phyloP scores from a whole-genome alignment of 768 basidiomycete genomes.

The Mycena capillaripes region DNA sequence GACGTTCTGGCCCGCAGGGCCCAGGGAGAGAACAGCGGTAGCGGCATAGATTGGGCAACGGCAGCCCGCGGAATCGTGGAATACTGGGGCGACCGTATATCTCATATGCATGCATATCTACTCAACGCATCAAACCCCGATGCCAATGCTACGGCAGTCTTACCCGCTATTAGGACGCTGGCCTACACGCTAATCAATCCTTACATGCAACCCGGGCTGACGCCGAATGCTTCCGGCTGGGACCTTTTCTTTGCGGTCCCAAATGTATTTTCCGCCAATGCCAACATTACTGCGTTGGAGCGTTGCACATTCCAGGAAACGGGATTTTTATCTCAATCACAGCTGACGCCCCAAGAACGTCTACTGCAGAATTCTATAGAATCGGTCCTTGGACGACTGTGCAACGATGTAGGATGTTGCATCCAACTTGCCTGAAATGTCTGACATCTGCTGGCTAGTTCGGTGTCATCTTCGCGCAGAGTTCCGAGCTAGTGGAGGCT shows the following conservation, averaged over 20 bases:
- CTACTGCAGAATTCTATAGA: slow-evolving; percentile 33
- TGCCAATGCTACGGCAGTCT: slow-evolving; percentile 26
- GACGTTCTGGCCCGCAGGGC: slow-evolving; percentile 19
- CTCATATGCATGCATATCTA: slow-evolving; percentile 33
- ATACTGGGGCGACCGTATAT: slow-evolving; percentile 38
- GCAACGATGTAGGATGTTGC: slow-evolving; percentile 27
- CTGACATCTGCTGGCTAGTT: slow-evolving; percentile 22
- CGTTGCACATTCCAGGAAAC: slow-evolving; percentile 37
- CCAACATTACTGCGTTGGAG: slow-evolving; percentile 32
- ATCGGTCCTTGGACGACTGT: slow-evolving; percentile 35
- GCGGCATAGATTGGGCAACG: slow-evolving; percentile 33
- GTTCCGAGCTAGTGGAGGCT: slow-evolving; percentile 24
- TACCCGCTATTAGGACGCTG: slow-evolving; percentile 33
- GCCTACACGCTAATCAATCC: slow-evolving; percentile 38
- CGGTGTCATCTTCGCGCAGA: slow-evolving; percentile 37
- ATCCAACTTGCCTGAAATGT: not conserved
- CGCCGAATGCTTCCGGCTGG: slow-evolving; percentile 37
- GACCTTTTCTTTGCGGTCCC: slow-evolving; percentile 35
- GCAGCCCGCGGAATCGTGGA: slow-evolving; percentile 31
- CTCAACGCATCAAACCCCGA: slow-evolving; percentile 31
- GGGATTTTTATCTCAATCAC: slow-evolving; percentile 31
- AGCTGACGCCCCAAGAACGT: slow-evolving; percentile 34
- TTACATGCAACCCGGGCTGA: slow-evolving; percentile 37
- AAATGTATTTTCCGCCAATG: not conserved
- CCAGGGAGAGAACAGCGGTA: slow-evolving; percentile 18